phyloP scores from a whole-genome alignment of 176 grass and related monocot species.

The Tillandsia fasciculata region DNA sequence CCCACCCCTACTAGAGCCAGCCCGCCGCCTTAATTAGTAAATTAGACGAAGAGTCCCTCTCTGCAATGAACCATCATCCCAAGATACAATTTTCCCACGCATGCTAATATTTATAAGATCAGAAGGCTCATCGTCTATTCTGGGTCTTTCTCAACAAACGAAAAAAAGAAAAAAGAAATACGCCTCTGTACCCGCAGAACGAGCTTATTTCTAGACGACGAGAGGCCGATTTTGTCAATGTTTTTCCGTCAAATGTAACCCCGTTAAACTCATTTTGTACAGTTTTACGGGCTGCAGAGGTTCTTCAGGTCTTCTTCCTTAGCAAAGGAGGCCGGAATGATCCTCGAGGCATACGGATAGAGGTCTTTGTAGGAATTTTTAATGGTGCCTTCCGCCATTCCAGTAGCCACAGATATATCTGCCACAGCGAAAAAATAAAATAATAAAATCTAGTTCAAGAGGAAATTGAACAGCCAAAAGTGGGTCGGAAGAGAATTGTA shows the following conservation, averaged over 20 bases:
- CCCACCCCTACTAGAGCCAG: too few relatives aligned
- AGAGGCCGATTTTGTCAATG: too few relatives aligned
- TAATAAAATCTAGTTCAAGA: background rate
- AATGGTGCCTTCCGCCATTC: constrained; percentile 85
- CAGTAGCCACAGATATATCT: constrained; percentile 89
- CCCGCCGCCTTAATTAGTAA: too few relatives aligned
- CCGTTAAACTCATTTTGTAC: background rate
- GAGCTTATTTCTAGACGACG: constrained; percentile 22
- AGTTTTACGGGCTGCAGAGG: constrained; percentile 59
- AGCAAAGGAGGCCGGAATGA: constrained; percentile 63
- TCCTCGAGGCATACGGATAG: constrained; percentile 62
- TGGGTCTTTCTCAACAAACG: too few relatives aligned
- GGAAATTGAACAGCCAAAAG: background rate
- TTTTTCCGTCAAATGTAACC: background rate
- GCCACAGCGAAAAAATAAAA: background rate
- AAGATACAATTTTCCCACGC: too few relatives aligned
- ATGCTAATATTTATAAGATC: too few relatives aligned
- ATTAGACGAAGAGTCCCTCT: too few relatives aligned
- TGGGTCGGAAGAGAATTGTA: background rate
- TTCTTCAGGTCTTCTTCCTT: constrained; percentile 93
- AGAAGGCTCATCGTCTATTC: too few relatives aligned
- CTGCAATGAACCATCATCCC: too few relatives aligned
- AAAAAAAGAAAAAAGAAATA: too few relatives aligned
- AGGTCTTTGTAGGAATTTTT: constrained; percentile 94
- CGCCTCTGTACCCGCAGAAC: constrained; percentile 17